Conservation (phyloP, 805 yeast genomes). For the Myxozyma nipponensis region DNA sequence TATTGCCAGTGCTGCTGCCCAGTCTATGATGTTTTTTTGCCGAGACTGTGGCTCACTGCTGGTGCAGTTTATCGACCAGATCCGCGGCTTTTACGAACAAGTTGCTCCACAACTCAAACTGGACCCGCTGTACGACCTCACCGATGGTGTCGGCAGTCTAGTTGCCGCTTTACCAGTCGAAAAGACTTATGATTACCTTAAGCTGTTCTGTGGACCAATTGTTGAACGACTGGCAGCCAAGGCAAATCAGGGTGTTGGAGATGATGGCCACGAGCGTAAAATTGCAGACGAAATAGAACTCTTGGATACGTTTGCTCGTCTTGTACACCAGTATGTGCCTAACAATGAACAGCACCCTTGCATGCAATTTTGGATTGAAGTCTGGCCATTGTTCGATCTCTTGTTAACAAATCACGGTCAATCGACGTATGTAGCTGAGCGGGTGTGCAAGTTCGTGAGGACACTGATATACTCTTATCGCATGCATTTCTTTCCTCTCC, state of each 20-base stretch:
- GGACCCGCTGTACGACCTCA: slow-evolving; percentile 69
- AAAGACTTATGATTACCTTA: slow-evolving; percentile 50
- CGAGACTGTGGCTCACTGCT: slow-evolving; percentile 70
- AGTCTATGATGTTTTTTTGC: slow-evolving; percentile 90
- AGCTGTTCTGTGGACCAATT: slow-evolving; percentile 65
- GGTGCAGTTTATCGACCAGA: slow-evolving; percentile 65
- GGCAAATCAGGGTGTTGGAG: slow-evolving; percentile 31
- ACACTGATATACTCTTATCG: slow-evolving; percentile 61
- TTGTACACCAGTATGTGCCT: slow-evolving; percentile 46
- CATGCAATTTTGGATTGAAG: slow-evolving; percentile 50
- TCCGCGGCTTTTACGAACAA: slow-evolving; percentile 65
- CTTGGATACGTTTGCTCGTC: slow-evolving; percentile 55
- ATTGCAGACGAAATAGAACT: slow-evolving; percentile 75
- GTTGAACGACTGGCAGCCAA: slow-evolving; percentile 38
- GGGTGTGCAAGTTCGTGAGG: slow-evolving; percentile 65
- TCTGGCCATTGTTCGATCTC: slow-evolving; percentile 56
- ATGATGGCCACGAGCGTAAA: slow-evolving; percentile 41
- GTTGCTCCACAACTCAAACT: slow-evolving; percentile 55
- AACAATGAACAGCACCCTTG: slow-evolving; percentile 43
- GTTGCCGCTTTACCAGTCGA: slow-evolving; percentile 54
- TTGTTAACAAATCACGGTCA: slow-evolving; percentile 55
- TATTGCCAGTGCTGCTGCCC: slow-evolving; percentile 80
- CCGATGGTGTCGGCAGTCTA: slow-evolving; percentile 87
- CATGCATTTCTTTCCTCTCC: slow-evolving; percentile 52
- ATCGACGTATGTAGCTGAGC: slow-evolving; percentile 64